Conservation (phyloP, 768 basidiomycete genomes). For the Cystofilobasidium macerans region DNA sequence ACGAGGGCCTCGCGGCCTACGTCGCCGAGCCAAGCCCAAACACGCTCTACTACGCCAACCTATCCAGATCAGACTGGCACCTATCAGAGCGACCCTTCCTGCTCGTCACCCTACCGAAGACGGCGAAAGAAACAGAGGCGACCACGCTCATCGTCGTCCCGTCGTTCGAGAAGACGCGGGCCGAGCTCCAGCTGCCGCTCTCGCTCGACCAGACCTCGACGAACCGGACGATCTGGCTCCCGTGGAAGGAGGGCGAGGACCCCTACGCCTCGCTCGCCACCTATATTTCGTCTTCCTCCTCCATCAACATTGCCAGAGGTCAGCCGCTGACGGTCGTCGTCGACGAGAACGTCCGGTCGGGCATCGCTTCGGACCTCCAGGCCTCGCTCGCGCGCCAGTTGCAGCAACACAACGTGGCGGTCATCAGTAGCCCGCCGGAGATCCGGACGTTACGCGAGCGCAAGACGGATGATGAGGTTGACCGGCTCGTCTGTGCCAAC, state of each 20-base stretch:
- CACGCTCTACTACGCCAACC: slow-evolving; percentile 58
- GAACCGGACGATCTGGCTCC: slow-evolving; percentile 39
- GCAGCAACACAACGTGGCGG: neutral
- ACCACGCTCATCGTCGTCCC: slow-evolving; percentile 57
- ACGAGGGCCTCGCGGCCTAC: slow-evolving; percentile 2
- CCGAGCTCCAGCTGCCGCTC: slow-evolving; percentile 48
- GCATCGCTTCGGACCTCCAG: slow-evolving; percentile 54
- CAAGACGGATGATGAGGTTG: slow-evolving; percentile 60
- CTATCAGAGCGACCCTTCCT: slow-evolving; percentile 71
- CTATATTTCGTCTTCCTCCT: slow-evolving; percentile 30
- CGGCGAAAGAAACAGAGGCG: slow-evolving; percentile 13
- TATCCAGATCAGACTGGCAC: slow-evolving; percentile 53
- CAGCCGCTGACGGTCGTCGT: slow-evolving; percentile 46
- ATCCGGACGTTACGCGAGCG: slow-evolving; percentile 58
- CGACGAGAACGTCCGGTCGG: slow-evolving; percentile 52
- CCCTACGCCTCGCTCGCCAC: slow-evolving; percentile 49
- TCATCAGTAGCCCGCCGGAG: slow-evolving; percentile 43
- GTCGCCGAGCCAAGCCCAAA: slow-evolving; percentile 16
- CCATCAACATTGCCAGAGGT: slow-evolving; percentile 30
- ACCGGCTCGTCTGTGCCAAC: slow-evolving; percentile 63
- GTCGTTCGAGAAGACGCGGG: slow-evolving; percentile 62
- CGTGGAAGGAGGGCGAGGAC: slow-evolving; percentile 53
- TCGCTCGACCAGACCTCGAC: slow-evolving; percentile 38
- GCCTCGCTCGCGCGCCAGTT: neutral
- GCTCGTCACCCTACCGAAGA: slow-evolving; percentile 49